Conservation (phyloP, 306 rosid genomes). For the Casuarina equisetifolia region DNA sequence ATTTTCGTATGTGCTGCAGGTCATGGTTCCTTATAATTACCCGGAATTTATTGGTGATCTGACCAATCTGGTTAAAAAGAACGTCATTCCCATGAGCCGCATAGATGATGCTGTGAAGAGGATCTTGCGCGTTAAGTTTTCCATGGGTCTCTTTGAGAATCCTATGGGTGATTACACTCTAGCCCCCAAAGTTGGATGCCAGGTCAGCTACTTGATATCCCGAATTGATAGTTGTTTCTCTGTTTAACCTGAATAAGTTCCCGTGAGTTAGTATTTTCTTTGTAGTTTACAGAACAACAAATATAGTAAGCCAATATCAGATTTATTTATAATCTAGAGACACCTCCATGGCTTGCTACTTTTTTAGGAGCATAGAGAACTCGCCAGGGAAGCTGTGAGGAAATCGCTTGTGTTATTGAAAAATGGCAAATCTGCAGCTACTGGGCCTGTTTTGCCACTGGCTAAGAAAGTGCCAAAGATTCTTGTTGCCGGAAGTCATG, state of each 20-base stretch:
- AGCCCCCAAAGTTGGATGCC: not conserved
- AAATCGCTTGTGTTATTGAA: constrained; percentile 10
- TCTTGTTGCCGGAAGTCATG: constrained; percentile 16
- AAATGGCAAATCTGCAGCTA: not conserved
- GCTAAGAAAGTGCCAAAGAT: not conserved
- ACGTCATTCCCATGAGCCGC: constrained; percentile 10
- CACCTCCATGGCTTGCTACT: not conserved
- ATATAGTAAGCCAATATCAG: not conserved
- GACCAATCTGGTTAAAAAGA: constrained; percentile 4
- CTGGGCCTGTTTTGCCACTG: not conserved
- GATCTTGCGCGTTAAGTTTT: constrained; percentile 9
- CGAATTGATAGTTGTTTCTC: not conserved
- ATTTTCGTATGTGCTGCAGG: not conserved
- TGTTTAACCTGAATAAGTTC: not conserved
- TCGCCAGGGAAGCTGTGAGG: constrained; percentile 12
- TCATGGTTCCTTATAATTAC: constrained; percentile 1
- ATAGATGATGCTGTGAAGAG: constrained; percentile 12
- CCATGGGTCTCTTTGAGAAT: constrained; percentile 9
- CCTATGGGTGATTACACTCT: not conserved
- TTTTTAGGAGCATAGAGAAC: constrained; percentile 3
- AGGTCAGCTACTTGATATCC: constrained; percentile 2
- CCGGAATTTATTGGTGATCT: not conserved
- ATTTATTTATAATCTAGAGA: not conserved
- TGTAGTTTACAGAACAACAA: not conserved
- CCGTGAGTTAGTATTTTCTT: not conserved